Evolutionary conservation across 2,329 filamentous ascomycete species (phyloP), one percentile per base, ranked within the genome.

Genomic region (Scortechinia acanthostroma): DNA sequence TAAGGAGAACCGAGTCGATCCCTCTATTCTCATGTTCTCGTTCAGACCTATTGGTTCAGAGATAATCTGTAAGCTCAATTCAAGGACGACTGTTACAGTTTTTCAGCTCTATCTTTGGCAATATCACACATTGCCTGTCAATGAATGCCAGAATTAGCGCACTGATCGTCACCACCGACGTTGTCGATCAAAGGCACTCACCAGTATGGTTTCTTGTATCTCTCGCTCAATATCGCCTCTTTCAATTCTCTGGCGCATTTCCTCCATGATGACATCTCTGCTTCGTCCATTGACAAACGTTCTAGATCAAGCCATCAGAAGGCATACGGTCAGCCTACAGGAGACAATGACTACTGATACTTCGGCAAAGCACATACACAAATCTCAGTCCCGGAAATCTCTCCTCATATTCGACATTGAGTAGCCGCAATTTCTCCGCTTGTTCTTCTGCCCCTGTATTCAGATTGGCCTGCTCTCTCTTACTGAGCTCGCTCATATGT

Each of bases 301-400:
- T 19, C 35, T 40, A 17, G 10, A 40, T 13, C 20, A 19, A 6
- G 17, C 13, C 10, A 40, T 40, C 20, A n/a, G n/a, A n/a, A n/a
- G n/a, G n/a, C n/a, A n/a, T n/a, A n/a, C n/a, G n/a, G n/a, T n/a
- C n/a, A n/a, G n/a, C n/a, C n/a, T n/a, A n/a, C n/a, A n/a, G 10
- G 25, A n/a, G 25, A 30, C 10, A 30, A 30, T n/a, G 25, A 30
- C 25, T 30, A 10, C 25, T n/a, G n/a, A n/a, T n/a, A n/a, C n/a
- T n/a, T n/a, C n/a, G n/a, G n/a, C n/a, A n/a, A n/a, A 30, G 25
- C 10, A 40, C 35, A 40, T 40, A 40, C 35, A 40, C 35, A 40
- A 40, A 40, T 19, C 35, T 10, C 17, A 40, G 17, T 6, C 35
- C 35, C 6, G 35, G 35, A 40, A 40, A 40, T 19, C 20, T 40